Conservation (phyloP, 2,329 filamentous ascomycete species). For the Lachnellula arida region DNA sequence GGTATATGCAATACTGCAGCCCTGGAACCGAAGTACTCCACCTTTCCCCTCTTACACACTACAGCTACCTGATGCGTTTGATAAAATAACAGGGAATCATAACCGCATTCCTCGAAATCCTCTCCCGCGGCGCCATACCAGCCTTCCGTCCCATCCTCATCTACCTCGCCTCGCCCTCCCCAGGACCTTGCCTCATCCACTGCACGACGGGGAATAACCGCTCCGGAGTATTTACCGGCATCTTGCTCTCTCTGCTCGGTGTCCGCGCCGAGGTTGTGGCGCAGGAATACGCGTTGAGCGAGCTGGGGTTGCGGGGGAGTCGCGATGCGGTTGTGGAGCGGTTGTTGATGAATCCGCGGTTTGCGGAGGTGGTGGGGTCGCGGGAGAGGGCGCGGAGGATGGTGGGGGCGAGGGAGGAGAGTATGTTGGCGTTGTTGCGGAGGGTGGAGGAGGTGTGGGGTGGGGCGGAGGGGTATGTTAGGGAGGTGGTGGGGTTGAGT, state of each 20-base stretch:
- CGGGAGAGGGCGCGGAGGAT: constrained; percentile 16
- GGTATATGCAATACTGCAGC: constrained; percentile 56
- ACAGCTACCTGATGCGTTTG: background rate
- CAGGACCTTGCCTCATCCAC: constrained; percentile 43
- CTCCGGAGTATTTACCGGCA: constrained; percentile 63
- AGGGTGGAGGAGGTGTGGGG: constrained; percentile 22
- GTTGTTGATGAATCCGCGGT: constrained; percentile 18
- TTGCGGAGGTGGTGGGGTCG: constrained; percentile 11
- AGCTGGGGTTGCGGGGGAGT: constrained; percentile 48
- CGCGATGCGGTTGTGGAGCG: constrained; percentile 45
- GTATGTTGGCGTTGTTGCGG: constrained; percentile 22
- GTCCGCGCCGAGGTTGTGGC: constrained; percentile 53
- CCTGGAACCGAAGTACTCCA: constrained; percentile 40
- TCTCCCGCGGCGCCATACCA: constrained; percentile 43
- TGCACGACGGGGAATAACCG: constrained; percentile 75
- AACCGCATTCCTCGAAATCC: constrained; percentile 57
- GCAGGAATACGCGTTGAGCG: constrained; percentile 62
- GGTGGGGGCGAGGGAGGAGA: constrained; percentile 24
- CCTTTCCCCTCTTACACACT: background rate
- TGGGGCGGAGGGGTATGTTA: constrained; percentile 19
- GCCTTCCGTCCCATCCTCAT: constrained; percentile 48
- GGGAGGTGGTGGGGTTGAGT: constrained; percentile 10
- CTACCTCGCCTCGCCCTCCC: constrained; percentile 29
- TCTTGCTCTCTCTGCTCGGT: constrained; percentile 59
- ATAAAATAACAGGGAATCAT: constrained; percentile 49